Evolutionary conservation across 2,329 filamentous ascomycete genomes (phyloP).

Genomic region (Herpotrichia juniperi): DNA sequence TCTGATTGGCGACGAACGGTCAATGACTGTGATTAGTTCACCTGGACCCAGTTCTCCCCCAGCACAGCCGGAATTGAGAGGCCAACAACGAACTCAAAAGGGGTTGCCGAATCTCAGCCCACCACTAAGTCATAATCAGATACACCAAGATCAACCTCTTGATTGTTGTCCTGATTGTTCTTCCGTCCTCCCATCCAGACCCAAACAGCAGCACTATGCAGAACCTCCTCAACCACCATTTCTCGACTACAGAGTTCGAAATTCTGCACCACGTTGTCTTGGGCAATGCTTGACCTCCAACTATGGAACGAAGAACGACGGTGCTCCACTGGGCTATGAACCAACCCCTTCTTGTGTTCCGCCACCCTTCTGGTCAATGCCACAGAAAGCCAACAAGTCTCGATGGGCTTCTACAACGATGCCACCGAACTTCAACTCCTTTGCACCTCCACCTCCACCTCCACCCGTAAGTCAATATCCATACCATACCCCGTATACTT

Average conservation of each 20-base stretch:
- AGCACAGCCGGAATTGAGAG: not conserved
- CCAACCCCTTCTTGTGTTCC: not conserved
- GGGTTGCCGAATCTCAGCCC: not conserved
- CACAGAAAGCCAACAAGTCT: not conserved
- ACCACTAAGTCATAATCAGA: not conserved
- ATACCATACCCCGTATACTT: not conserved
- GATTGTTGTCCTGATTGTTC: not conserved
- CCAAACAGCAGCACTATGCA: not conserved
- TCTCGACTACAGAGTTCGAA: not conserved
- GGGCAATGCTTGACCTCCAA: not conserved
- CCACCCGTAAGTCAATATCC: constrained; percentile 8
- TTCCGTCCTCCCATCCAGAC: constrained; percentile 2
- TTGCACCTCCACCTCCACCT: constrained; percentile 9
- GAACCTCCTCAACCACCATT: not conserved
- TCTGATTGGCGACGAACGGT: constrained; percentile 9
- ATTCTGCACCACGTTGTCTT: not conserved
- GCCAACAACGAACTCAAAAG: not conserved
- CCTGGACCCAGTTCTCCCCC: not conserved
- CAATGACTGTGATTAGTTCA: constrained; percentile 5
- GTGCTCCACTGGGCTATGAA: not conserved
- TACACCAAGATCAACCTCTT: not conserved
- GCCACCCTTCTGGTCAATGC: not conserved
- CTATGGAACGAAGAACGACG: not conserved
- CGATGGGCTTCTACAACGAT: not conserved
- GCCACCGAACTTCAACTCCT: constrained; percentile 1